Evolutionary conservation across 2,329 filamentous ascomycete genomes (phyloP), one percentile per base, ranked within the genome.

Genomic region (Xylariaceae sp.): DNA sequence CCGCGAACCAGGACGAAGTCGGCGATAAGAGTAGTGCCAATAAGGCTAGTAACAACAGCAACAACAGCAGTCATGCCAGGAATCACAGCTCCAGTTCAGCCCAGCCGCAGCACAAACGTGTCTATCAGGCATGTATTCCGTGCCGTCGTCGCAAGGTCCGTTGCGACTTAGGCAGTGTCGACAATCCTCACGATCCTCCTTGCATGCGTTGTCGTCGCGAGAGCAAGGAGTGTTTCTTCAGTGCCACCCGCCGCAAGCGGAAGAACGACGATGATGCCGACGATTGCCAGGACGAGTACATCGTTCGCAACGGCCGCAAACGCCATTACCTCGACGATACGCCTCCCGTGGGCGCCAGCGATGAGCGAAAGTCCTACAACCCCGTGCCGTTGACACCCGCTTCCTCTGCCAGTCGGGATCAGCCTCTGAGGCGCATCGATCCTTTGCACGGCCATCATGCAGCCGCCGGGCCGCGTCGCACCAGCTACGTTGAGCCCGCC

Each of bases 161-260:
- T 60, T 86, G 82, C 73, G 83, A 86, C 65, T 75, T 87, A 5
- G 83, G 83, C 59, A 88, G 87, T 69, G 93, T 97, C 72, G 94
- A 97, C 76, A 93, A 94, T 69, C 94, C 94, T 23, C 87, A 92
- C 74, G 91, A 96, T 69, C 93, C 93, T 57, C 94, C 94, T 2
- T 99, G 94, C 74, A 89, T 93, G 61, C 87, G 94, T 71, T 99
- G 94, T 74, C 88, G 92, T 56, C 87, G 94, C 67, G 94, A 99
- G 79, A 91, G 88, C 77, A 97, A 97, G 74, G 88, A 96, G 70
- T 99, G 94, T 79, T 96, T 88, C 81, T 99, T 99, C 79, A 96
- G 92, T 63, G 90, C 92, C 17, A 97, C 92, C 37, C 84, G 94
- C 54, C 87, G 94, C 71, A 97, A 97, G 85, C 86, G 92, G 72